phyloP scores from a whole-genome alignment of 441 rosid species.

The Bruguiera hainesii region DNA sequence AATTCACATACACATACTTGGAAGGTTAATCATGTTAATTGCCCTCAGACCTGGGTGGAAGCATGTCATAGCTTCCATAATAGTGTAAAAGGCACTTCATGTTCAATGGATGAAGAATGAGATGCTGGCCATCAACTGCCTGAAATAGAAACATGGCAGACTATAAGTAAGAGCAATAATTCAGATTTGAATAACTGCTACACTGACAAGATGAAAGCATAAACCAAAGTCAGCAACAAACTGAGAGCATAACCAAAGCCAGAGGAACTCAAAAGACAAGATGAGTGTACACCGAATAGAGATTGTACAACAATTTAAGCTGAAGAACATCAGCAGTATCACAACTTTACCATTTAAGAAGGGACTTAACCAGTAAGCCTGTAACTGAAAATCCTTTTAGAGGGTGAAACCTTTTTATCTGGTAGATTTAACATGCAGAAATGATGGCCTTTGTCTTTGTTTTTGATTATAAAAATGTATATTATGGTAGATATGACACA shows the following conservation, averaged over 20 bases:
- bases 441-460: too few species aligned
- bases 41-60: conserved; percentile 71
- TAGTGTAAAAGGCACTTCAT: conserved; percentile 89
- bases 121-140: conserved; percentile 93
- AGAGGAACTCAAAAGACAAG: too few species aligned
- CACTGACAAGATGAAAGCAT: neutral
- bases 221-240: too few species aligned
- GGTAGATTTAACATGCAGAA: too few species aligned
- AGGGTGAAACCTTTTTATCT: too few species aligned
- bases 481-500: neutral
- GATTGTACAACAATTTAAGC: too few species aligned
- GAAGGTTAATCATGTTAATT: neutral
- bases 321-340: too few species aligned
- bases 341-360: too few species aligned
- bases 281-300: too few species aligned
- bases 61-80: conserved; percentile 74
- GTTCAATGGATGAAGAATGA: conserved; percentile 82
- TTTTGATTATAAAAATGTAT: neutral
- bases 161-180: conserved; percentile 12
- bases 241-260: neutral
- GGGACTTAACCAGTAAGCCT: too few species aligned
- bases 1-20: neutral
- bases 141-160: conserved; percentile 36
- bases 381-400: too few species aligned
- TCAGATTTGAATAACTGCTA: too few species aligned